Conservation (phyloP, 768 basidiomycete species). For the Gloeopeniophorella convolvens region DNA sequence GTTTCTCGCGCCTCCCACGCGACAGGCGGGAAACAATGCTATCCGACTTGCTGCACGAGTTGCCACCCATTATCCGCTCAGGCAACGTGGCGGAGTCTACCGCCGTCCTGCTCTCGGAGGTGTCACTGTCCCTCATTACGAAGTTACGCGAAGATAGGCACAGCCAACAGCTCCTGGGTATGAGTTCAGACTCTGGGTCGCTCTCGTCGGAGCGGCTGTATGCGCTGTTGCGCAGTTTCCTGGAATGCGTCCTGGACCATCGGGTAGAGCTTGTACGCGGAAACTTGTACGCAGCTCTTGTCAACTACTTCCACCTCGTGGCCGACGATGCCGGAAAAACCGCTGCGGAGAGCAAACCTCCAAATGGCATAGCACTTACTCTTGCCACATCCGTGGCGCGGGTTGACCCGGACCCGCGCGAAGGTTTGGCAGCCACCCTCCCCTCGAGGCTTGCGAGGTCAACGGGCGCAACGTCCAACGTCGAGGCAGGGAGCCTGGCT, state of each 20-base stretch:
- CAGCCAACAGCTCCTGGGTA: constrained; percentile 62
- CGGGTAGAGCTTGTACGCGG: constrained; percentile 84
- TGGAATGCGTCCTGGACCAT: constrained; percentile 72
- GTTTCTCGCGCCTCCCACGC: constrained; percentile 75
- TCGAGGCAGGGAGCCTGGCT: constrained; percentile 58
- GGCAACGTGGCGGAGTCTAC: constrained; percentile 63
- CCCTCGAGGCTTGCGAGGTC: constrained; percentile 26
- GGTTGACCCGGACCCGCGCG: constrained; percentile 20
- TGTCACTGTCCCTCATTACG: constrained; percentile 73
- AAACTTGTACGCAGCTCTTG: constrained; percentile 87
- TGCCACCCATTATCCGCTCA: constrained; percentile 64
- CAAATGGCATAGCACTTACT: not conserved
- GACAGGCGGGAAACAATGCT: constrained; percentile 84
- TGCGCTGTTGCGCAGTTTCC: constrained; percentile 61
- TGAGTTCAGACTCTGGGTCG: constrained; percentile 56
- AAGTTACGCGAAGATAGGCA: constrained; percentile 82
- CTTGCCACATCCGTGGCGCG: not conserved
- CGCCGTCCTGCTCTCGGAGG: constrained; percentile 78
- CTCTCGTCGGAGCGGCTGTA: constrained; percentile 78
- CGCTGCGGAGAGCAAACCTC: not conserved
- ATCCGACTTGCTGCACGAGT: constrained; percentile 81
- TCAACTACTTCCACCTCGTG: constrained; percentile 86
- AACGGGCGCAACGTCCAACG: constrained; percentile 28
- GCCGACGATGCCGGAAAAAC: constrained; percentile 18
- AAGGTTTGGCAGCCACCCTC: constrained; percentile 9